These are phyloP conservation scores for Arthrobotrys megalospora DNA, from an alignment of 2,329 filamentous ascomycete species.

Conservation along the genomic window DNA sequence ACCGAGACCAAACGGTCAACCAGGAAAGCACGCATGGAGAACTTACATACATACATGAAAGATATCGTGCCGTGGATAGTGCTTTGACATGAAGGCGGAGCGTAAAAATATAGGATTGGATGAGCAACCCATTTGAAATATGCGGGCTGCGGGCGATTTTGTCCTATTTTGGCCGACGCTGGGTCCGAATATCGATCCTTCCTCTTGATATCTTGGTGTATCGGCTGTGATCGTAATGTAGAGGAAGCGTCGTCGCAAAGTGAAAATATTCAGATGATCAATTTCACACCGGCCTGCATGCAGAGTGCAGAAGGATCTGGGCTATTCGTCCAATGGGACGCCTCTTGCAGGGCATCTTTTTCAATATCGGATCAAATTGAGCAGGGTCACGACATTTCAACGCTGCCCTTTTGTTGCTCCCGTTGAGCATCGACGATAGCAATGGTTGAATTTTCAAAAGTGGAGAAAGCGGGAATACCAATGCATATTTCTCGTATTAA, in stretches of 20 bases:
- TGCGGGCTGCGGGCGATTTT: conserved; percentile 32
- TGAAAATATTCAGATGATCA: conserved; percentile 57
- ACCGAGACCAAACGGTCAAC: conserved; percentile 29
- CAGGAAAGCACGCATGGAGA: conserved; percentile 23
- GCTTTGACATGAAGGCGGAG: conserved; percentile 30
- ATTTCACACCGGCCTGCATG: conserved; percentile 58
- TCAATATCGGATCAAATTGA: conserved; percentile 56
- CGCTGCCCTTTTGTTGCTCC: conserved; percentile 49
- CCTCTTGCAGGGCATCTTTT: conserved; percentile 28
- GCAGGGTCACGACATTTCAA: conserved; percentile 29
- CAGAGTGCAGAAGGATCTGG: conserved; percentile 58
- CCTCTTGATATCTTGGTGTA: conserved; percentile 31
- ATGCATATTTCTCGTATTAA: conserved; percentile 61
- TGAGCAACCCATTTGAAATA: conserved; percentile 12
- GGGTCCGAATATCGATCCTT: conserved; percentile 55
- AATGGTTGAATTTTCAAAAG: conserved; percentile 30
- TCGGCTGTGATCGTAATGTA: conserved; percentile 29
- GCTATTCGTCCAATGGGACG: conserved; percentile 38
- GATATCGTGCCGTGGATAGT: conserved; percentile 22
- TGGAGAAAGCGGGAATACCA: conserved; percentile 55
- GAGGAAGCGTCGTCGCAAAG: conserved; percentile 2
- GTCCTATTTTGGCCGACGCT: conserved; percentile 28
- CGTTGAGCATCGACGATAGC: conserved; percentile 23
- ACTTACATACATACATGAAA: conserved; percentile 9
- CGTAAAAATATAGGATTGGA: conserved; percentile 34